These are phyloP conservation scores for Cinnamomum chago DNA, from an alignment of 164 flowering plant species.

Conservation along the genomic window DNA sequence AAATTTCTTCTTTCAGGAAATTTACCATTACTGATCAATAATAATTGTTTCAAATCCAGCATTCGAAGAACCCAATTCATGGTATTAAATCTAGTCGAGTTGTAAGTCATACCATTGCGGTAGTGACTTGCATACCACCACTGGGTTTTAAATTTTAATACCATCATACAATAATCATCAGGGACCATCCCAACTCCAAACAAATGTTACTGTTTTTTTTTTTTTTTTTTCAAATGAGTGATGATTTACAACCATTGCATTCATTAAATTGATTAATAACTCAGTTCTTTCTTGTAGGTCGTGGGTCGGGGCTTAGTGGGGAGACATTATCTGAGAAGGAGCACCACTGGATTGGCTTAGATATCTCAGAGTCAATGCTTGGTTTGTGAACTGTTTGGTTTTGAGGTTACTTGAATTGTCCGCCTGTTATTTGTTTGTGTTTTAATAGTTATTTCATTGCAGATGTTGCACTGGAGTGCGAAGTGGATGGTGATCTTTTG, in stretches of 20 bases:
- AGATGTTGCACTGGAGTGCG: slow-evolving; percentile 87
- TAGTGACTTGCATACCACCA: no score
- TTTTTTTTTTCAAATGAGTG: neutral
- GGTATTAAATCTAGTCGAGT: neutral
- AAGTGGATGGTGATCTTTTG: slow-evolving; percentile 86
- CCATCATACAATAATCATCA: no score
- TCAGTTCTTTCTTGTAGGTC: slow-evolving; percentile 41
- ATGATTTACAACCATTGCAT: neutral
- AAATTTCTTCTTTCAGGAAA: no score
- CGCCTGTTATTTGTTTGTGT: neutral
- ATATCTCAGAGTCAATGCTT: slow-evolving; percentile 90
- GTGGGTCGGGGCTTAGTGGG: slow-evolving; percentile 98
- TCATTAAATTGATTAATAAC: no score
- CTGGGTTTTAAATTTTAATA: no score
- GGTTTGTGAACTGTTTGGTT: slow-evolving; percentile 35
- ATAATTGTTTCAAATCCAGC: no score
- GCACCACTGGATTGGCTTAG: slow-evolving; percentile 93
- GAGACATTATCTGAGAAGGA: slow-evolving; percentile 81
- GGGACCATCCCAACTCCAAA: no score
- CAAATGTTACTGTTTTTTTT: neutral
- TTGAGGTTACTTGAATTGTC: neutral
- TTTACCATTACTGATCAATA: no score
- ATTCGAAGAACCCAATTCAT: no score
- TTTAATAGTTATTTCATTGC: slow-evolving; percentile 7
- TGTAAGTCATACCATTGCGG: no score